phyloP scores from a whole-genome alignment of 2,329 filamentous ascomycete species.

The Pseudogymnoascus verrucosus region DNA sequence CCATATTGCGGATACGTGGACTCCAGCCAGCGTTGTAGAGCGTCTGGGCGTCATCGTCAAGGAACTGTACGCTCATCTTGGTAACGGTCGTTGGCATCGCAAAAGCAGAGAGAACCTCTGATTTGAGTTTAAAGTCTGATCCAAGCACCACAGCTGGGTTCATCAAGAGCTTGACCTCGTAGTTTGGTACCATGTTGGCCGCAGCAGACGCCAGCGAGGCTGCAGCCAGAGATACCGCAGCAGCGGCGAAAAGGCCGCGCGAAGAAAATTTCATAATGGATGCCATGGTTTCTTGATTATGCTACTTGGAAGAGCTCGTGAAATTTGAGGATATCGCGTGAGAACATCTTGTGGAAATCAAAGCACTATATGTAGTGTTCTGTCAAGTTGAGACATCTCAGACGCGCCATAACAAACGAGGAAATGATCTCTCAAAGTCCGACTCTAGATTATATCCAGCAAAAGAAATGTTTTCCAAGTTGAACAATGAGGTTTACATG shows the following conservation, averaged over 20 bases:
- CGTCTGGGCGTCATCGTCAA: constrained; percentile 28
- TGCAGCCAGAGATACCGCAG: not conserved
- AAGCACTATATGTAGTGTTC: not conserved
- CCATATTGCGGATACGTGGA: constrained; percentile 31
- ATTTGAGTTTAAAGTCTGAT: constrained; percentile 25
- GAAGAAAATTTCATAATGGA: not conserved
- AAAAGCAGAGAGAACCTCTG: constrained; percentile 26
- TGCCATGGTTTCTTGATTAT: not conserved
- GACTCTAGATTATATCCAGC: not conserved
- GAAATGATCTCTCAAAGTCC: not conserved
- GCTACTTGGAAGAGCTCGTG: not conserved
- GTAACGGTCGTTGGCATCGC: constrained; percentile 25
- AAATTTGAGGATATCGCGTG: not conserved
- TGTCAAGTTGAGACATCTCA: not conserved
- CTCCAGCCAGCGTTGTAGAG: constrained; percentile 31
- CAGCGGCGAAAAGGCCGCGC: not conserved
- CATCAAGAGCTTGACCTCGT: constrained; percentile 30
- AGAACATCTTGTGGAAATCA: not conserved
- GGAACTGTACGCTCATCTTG: constrained; percentile 33
- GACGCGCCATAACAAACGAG: constrained; percentile 1
- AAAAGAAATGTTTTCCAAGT: not conserved
- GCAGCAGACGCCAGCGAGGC: constrained; percentile 2
- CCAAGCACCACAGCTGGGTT: constrained; percentile 28
- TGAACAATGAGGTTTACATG: not conserved
- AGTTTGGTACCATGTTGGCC: constrained; percentile 25